Evolutionary conservation across 768 basidiomycete species (phyloP).

Genomic region (Clathrus columnatus): DNA sequence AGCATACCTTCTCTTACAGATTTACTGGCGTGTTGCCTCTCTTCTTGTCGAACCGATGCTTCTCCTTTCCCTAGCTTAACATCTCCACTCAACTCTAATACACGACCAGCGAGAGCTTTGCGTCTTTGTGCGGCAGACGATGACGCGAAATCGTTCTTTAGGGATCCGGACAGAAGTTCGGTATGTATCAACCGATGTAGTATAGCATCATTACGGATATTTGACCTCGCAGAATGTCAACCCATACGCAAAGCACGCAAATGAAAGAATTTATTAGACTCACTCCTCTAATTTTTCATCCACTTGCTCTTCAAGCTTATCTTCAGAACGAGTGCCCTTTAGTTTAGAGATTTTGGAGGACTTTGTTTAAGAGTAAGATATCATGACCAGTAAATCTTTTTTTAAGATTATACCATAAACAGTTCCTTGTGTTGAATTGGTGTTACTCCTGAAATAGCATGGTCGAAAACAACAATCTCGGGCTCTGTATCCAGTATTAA

Average conservation of each 20-base stretch:
- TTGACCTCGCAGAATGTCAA: conserved; percentile 40
- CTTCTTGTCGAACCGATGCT: conserved; percentile 44
- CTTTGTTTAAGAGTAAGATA: conserved; percentile 30
- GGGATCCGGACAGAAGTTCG: conserved; percentile 64
- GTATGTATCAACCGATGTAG: conserved; percentile 78
- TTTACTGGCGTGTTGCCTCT: conserved; percentile 64
- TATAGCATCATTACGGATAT: conserved; percentile 67
- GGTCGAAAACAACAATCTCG: conserved; percentile 52
- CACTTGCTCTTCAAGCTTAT: conserved; percentile 19
- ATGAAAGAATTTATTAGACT: conserved; percentile 6
- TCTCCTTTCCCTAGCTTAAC: conserved; percentile 74
- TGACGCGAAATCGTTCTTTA: conserved; percentile 51
- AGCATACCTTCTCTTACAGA: conserved; percentile 62
- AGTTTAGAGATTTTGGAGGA: conserved; percentile 72
- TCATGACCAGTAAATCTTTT: conserved; percentile 1
- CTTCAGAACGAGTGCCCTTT: conserved; percentile 15
- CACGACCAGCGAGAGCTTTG: conserved; percentile 69
- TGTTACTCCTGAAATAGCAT: conserved; percentile 18
- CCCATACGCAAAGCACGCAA: not conserved
- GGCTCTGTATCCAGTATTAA: conserved; percentile 24
- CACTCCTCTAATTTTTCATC: conserved; percentile 47
- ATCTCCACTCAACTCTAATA: conserved; percentile 60
- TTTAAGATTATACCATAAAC: conserved; percentile 58
- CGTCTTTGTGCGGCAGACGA: conserved; percentile 54
- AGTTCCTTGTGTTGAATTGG: conserved; percentile 40